Evolutionary conservation across 164 flowering plant genomes (phyloP), one percentile per base, ranked within the genome.

Genomic region (Akebia trifoliata): DNA sequence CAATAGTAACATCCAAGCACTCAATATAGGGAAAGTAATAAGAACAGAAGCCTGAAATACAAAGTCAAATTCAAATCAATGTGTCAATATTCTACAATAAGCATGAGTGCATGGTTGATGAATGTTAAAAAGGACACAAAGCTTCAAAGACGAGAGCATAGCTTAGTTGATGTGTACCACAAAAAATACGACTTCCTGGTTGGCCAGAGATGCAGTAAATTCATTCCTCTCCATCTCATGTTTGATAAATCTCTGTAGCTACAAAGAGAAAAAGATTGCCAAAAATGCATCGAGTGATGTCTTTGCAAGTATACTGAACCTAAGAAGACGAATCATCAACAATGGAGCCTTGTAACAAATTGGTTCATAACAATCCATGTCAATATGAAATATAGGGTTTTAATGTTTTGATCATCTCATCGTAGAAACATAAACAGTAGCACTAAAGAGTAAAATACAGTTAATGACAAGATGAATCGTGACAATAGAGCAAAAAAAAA

Each of bases 21-120:
- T 32, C 71, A 83, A 60, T 36, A 81, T 10, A 1, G 93, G 90
- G 68, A 88, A 81, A 37, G 64, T 66, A 38, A 85, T 48, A 18
- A 81, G 22, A 60, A 76, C 83, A 58, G 96, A 88, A 56, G 85
- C 90, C 96, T 88, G 81, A 50, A 74, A 77, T 43, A 48, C 28
- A 64, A 22, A 62, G 49, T 50, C 50, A 35, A 32, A 46, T 31
- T 8, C 53, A 7, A 60, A 15, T 50, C 48, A 20, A 45, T 29
- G 3, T n/a, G 29, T 44, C 25, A 22, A 11, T 0, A 22, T 9
- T 21, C 9, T 29, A 37, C 26, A 8, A 6, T 24, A 18, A 52
- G 12, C 22, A 25, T 17, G 9, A 37, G 6, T 1, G 12, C 17
- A 2, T 25, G 22, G 20, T 31, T 17, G 21, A 0, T 8, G 20